phyloP scores from a whole-genome alignment of 1,139 yeast species.

The Sugiyamaella novakii region DNA sequence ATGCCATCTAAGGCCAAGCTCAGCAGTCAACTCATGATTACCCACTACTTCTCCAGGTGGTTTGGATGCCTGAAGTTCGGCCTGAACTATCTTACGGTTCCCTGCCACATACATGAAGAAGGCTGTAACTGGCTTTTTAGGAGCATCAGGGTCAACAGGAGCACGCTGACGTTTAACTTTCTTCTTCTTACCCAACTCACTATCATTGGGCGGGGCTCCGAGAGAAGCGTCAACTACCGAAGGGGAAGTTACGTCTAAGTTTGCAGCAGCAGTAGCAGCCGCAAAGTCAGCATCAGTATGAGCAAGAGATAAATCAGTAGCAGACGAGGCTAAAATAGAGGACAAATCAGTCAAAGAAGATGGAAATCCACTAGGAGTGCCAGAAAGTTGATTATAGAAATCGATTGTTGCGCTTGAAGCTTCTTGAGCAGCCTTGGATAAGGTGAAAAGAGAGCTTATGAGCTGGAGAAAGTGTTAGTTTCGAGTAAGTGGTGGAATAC shows the following conservation, averaged over 20 bases:
- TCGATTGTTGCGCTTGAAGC: constrained; percentile 77
- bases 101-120: constrained; percentile 71
- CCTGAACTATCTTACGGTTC: constrained; percentile 49
- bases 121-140: constrained; percentile 68
- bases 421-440: constrained; percentile 78
- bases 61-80: constrained; percentile 44
- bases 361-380: constrained; percentile 13
- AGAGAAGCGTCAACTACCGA: constrained; percentile 18
- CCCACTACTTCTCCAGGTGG: constrained; percentile 63
- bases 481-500: background rate
- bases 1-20: constrained; percentile 79
- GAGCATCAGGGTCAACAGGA: constrained; percentile 53
- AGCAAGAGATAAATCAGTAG: constrained; percentile 16
- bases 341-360: constrained; percentile 10
- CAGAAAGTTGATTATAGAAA: constrained; percentile 55
- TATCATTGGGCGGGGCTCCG: constrained; percentile 28
- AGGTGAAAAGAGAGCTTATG: constrained; percentile 75
- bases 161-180: constrained; percentile 45
- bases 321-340: constrained; percentile 19
- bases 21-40: constrained; percentile 75
- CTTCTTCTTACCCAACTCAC: constrained; percentile 41
- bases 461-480: constrained; percentile 44
- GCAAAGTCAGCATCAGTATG: constrained; percentile 32
- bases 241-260: constrained; percentile 26
- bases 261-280: constrained; percentile 31